These are phyloP conservation scores for Carex myosuroides DNA, from an alignment of 176 grass and related monocot genomes.

Conservation along the genomic window DNA sequence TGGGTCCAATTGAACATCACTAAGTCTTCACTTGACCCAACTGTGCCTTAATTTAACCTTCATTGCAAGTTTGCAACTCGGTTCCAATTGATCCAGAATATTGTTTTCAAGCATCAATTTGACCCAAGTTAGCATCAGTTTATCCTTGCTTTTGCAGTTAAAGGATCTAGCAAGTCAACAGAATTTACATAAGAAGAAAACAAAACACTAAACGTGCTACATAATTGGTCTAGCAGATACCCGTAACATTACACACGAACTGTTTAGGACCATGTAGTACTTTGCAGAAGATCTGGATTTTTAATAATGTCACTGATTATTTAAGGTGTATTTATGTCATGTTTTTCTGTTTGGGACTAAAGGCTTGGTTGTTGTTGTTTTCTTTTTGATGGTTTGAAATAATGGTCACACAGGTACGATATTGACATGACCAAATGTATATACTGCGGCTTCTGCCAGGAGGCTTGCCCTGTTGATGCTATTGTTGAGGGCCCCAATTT, in stretches of 20 bases:
- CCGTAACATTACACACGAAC: background rate
- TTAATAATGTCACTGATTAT: background rate
- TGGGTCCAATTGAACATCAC: background rate
- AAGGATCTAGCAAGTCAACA: background rate
- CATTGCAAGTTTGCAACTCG: background rate
- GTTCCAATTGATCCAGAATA: background rate
- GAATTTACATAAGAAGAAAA: background rate
- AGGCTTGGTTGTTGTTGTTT: too few species aligned
- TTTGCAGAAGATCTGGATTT: background rate
- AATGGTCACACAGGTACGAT: constrained; percentile 56
- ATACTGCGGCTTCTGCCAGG: constrained; percentile 98
- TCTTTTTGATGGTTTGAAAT: background rate
- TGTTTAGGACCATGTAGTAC: background rate
- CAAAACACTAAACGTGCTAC: background rate
- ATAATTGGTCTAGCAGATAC: background rate
- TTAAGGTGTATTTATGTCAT: background rate
- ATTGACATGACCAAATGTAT: constrained; percentile 99
- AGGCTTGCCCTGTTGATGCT: constrained; percentile 96
- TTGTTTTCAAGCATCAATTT: background rate
- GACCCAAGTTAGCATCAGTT: background rate
- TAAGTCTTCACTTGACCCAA: background rate
- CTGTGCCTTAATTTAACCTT: background rate
- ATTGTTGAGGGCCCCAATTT: constrained; percentile 98
- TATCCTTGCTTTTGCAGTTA: background rate
- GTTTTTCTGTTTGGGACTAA: background rate